Evolutionary conservation across 1,284 basidiomycete species (phyloP), one percentile per base, ranked within the genome.

Genomic region (Pisolithus thermaeus): DNA sequence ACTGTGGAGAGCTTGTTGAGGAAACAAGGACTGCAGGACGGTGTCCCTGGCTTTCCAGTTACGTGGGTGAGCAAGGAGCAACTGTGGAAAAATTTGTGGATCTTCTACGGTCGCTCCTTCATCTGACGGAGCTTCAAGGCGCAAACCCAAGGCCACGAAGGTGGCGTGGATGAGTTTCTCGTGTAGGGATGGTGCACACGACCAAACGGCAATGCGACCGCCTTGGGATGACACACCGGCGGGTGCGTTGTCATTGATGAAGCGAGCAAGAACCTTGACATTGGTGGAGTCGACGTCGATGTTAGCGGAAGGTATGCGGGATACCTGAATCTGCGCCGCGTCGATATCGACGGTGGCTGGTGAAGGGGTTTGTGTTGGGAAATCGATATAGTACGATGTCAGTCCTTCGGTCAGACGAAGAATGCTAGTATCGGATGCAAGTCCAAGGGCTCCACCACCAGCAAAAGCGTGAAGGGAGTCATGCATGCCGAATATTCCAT

Each of bases 181-280:
- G 5, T 58, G 47, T 5, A 69, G 59, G 27, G 66, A 60, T 18
- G 65, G 53, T 37, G 57, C 37, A 27, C 67, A 68, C 4, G 59
- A 68, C 67, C 64, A 66, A 46, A 66, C 50, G 0, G 59, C 66
- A 27, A 68, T 45, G 30, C 52, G 42, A 18, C 62, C 59, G 20
- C 58, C 58, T 47, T 64, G 51, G 38, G 57, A 62, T 25, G 69
- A 28, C 9, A 58, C 57, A 14, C 64, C 66, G 11, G 67, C 64
- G 16, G 47, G 52, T 3, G 56, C 36, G 3, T 54, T 45, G 40
- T 61, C 57, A 11, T 53, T 51, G 3, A 47, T 18, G 23, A 65
- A 67, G 7, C 52, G 52, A 28, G 54, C 63, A 12, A 65, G 55
- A 7, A 52, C 52, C 12, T 25, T 53, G 32, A 37, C 25, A 9